Conservation (phyloP, 2,329 filamentous ascomycete genomes). For the Lachnellula suecica region DNA sequence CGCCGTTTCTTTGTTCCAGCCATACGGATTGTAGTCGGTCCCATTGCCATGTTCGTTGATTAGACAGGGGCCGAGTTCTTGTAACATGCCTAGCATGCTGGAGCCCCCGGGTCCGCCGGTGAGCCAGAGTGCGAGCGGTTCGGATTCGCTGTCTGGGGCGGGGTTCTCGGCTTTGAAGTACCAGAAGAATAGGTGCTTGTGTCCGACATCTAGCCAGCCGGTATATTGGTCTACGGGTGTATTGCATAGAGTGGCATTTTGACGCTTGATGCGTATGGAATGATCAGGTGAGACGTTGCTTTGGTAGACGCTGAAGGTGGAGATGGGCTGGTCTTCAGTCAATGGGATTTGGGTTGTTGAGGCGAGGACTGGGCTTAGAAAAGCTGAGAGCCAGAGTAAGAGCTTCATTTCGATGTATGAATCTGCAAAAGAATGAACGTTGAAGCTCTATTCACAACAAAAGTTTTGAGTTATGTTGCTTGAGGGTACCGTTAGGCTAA, state of each 20-base stretch:
- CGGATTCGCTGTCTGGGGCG: slow-evolving; percentile 38
- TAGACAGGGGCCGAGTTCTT: slow-evolving; percentile 51
- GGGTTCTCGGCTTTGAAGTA: slow-evolving; percentile 40
- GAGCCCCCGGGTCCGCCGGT: slow-evolving; percentile 64
- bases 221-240: slow-evolving; percentile 27
- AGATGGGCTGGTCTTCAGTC: background rate
- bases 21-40: slow-evolving; percentile 51
- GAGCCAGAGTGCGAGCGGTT: slow-evolving; percentile 58
- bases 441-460: too few species aligned
- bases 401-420: too few species aligned
- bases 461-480: too few species aligned
- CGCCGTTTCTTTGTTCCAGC: slow-evolving; percentile 60
- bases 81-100: slow-evolving; percentile 61
- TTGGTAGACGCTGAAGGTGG: slow-evolving; percentile 15
- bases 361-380: background rate
- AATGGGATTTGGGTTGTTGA: slow-evolving; percentile 12
- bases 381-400: background rate
- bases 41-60: slow-evolving; percentile 43
- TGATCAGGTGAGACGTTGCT: slow-evolving; percentile 19
- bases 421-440: too few species aligned
- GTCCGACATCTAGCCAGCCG: slow-evolving; percentile 25
- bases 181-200: slow-evolving; percentile 46
- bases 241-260: slow-evolving; percentile 24
- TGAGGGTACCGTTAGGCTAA: too few species aligned
- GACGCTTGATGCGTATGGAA: slow-evolving; percentile 23